Percentiles rank a stretch among this genome's conserved stretches.
Evolutionary conservation across 768 basidiomycete species (phyloP).

Genomic region (Naganishia friedmannii): DNA sequence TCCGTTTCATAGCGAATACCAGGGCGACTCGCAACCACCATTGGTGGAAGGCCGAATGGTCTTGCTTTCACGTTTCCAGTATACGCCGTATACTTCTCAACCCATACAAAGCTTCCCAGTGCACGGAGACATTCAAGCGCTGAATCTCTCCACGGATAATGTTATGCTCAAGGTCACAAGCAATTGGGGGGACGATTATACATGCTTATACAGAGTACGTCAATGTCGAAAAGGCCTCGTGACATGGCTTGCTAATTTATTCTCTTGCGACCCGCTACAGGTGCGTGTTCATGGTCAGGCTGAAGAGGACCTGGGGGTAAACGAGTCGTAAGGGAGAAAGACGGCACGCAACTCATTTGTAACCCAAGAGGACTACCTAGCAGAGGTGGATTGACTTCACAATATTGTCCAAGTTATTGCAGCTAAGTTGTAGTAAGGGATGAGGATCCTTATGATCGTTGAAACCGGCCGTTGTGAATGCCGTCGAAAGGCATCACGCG

Average conservation of each 20-base stretch:
- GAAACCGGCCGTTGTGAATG: no score
- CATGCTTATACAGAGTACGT: constrained; percentile 66
- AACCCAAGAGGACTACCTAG: no score
- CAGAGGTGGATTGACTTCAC: no score
- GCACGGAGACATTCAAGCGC: constrained; percentile 62
- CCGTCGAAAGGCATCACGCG: no score
- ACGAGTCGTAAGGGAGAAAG: not conserved
- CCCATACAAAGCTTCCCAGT: constrained; percentile 81
- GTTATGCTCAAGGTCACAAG: constrained; percentile 73
- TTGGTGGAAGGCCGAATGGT: constrained; percentile 49
- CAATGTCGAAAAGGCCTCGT: not conserved
- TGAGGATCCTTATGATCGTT: no score
- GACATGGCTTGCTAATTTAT: not conserved
- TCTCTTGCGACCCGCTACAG: not conserved
- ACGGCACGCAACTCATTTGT: not conserved
- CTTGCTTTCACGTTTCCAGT: constrained; percentile 67
- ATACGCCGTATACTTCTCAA: constrained; percentile 59
- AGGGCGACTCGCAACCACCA: constrained; percentile 11
- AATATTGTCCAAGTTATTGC: no score
- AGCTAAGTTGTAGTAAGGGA: no score
- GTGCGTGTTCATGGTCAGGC: constrained; percentile 16
- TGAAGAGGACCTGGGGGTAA: constrained; percentile 5
- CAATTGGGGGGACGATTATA: constrained; percentile 86
- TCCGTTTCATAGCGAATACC: constrained; percentile 20
- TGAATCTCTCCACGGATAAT: constrained; percentile 78